These are phyloP conservation scores for Hypholoma sublateritium DNA, from an alignment of 768 basidiomycete species.

Conservation along the genomic window DNA sequence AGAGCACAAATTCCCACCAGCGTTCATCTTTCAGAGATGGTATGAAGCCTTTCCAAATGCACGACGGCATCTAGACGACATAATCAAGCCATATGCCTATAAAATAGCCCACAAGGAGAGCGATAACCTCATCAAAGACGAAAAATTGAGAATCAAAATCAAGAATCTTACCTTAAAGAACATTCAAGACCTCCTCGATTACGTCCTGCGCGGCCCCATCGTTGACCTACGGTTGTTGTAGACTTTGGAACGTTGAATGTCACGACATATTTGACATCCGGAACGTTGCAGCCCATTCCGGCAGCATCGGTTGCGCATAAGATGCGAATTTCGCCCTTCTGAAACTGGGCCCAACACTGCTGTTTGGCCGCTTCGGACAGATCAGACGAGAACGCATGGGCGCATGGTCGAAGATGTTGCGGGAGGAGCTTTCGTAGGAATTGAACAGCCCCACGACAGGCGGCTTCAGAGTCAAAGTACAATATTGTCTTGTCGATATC, in stretches of 20 bases:
- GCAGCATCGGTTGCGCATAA: conserved; percentile 20
- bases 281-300: neutral
- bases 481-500: conserved; percentile 18
- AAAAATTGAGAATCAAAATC: neutral
- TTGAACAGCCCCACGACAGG: conserved; percentile 12
- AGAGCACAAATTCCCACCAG: conserved; percentile 3
- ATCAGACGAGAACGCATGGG: conserved; percentile 20
- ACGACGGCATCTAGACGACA: neutral
- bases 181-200: conserved; percentile 16
- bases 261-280: neutral
- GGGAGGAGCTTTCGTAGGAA: conserved; percentile 15
- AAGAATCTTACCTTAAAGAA: neutral
- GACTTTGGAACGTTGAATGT: neutral
- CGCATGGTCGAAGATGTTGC: conserved; percentile 17
- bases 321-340: conserved; percentile 13
- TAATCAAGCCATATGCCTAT: neutral
- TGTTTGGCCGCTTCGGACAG: conserved; percentile 17
- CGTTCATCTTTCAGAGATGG: conserved; percentile 1
- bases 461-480: conserved; percentile 18
- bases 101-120: conserved; percentile 9
- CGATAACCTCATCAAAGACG: conserved; percentile 6
- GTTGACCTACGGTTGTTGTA: neutral
- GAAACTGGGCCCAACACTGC: conserved; percentile 17
- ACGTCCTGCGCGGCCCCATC: neutral
- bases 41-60: conserved; percentile 3